Evolutionary conservation across 2,329 filamentous ascomycete species (phyloP).

Genomic region (Zelopaecilomyces penicillatus): DNA sequence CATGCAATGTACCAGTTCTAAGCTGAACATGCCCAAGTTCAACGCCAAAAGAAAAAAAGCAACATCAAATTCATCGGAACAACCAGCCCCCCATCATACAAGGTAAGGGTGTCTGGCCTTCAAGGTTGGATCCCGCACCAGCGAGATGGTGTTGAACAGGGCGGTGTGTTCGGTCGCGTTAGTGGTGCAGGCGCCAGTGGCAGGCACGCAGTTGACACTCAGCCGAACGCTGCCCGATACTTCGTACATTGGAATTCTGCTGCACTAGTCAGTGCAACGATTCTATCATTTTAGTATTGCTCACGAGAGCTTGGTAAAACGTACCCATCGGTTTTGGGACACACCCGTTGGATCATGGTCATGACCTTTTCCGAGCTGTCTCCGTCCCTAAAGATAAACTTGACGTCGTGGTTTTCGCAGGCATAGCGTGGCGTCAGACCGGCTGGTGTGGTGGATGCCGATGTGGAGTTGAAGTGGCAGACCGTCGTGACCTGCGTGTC

Average conservation of each 20-base stretch:
- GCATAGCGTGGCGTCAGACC: slow-evolving; percentile 29
- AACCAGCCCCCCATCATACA: no score
- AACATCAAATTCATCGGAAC: no score
- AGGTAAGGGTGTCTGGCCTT: no score
- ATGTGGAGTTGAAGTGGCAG: slow-evolving; percentile 37
- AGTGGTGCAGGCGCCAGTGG: slow-evolving; percentile 15
- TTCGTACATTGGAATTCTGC: background rate
- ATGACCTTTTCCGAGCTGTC: slow-evolving; percentile 16
- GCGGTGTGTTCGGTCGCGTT: slow-evolving; percentile 23
- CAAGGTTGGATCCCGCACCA: slow-evolving; percentile 12
- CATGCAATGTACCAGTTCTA: no score
- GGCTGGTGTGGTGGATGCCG: slow-evolving; percentile 23
- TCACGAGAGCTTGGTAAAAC: slow-evolving; percentile 4
- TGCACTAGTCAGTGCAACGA: background rate
- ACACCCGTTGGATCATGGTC: slow-evolving; percentile 38
- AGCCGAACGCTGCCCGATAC: slow-evolving; percentile 1
- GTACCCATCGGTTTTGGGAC: slow-evolving; percentile 29
- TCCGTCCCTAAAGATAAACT: slow-evolving; percentile 33
- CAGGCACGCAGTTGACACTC: slow-evolving; percentile 2
- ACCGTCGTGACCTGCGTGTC: slow-evolving; percentile 31
- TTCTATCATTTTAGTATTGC: background rate
- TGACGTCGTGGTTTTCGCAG: slow-evolving; percentile 32
- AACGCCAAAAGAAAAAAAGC: no score
- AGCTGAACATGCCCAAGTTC: no score
- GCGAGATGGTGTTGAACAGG: slow-evolving; percentile 23